Conservation (phyloP, 108 stramenopile genomes). For the Discostella pseudostelligera region DNA sequence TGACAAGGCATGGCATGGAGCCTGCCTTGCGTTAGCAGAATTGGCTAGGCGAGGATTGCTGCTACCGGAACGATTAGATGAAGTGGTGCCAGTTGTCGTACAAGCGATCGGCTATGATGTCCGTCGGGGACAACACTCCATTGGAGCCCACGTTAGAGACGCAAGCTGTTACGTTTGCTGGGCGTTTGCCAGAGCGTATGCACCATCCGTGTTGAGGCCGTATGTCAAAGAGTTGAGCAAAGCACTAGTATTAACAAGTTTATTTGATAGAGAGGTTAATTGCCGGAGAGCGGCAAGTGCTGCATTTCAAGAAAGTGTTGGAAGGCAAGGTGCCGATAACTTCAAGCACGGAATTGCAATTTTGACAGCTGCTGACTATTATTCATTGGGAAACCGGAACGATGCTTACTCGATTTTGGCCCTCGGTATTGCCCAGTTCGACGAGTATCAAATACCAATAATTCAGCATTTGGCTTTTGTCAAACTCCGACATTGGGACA, state of each 20-base stretch:
- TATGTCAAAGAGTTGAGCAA: constrained; percentile 66
- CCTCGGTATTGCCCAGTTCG: constrained; percentile 72
- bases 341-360: constrained; percentile 95
- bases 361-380: constrained; percentile 94
- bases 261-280: constrained; percentile 98
- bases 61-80: constrained; percentile 77
- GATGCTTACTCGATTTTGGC: constrained; percentile 82
- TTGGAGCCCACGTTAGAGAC: constrained; percentile 97
- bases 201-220: constrained; percentile 72
- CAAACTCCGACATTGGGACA: constrained; percentile 94
- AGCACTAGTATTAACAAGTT: constrained; percentile 83
- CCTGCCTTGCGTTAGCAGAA: constrained; percentile 94
- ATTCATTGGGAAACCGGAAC: constrained; percentile 90
- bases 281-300: constrained; percentile 97
- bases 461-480: constrained; percentile 69
- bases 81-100: constrained; percentile 85
- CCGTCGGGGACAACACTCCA: constrained; percentile 81
- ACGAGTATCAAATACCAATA: constrained; percentile 79
- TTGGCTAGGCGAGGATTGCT: constrained; percentile 94
- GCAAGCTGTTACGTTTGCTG: constrained; percentile 98
- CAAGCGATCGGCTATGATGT: constrained; percentile 90
- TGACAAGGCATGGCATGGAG: constrained; percentile 95
- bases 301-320: constrained; percentile 95
- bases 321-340: constrained; percentile 69
- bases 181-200: constrained; percentile 98